phyloP scores from a whole-genome alignment of 345 rosid genomes.

The Eucalyptus grandis region DNA sequence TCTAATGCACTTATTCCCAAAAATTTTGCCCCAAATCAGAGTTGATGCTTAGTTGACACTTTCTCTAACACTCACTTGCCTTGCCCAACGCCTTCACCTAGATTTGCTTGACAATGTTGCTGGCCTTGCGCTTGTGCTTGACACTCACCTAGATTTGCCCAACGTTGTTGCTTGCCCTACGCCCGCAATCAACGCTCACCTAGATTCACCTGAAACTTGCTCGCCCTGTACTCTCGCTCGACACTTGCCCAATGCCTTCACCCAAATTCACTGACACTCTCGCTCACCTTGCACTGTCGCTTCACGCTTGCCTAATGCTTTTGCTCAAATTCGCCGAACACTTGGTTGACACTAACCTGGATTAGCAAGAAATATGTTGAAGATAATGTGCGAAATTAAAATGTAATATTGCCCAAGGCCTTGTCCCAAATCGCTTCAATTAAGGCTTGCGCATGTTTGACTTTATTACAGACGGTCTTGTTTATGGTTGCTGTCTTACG shows the following conservation, averaged over 20 bases:
- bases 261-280: accelerated
- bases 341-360: accelerated
- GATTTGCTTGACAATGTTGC: accelerated
- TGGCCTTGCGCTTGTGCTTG: accelerated
- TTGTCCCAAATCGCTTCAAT: too few species aligned
- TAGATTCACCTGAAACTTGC: too few species aligned
- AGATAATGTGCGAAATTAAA: too few species aligned
- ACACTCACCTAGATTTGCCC: accelerated
- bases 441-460: accelerated
- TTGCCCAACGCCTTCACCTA: accelerated
- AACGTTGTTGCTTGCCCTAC: accelerated
- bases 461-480: too few species aligned
- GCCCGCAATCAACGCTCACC: accelerated
- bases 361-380: too few species aligned
- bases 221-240: accelerated
- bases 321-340: too few species aligned
- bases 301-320: too few species aligned
- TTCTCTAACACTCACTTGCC: not conserved
- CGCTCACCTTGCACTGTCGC: too few species aligned
- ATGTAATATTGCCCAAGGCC: too few species aligned
- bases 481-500: too few species aligned
- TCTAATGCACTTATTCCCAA: too few species aligned
- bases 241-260: not conserved
- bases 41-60: too few species aligned
- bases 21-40: not conserved